These are phyloP conservation scores for Brettanomyces bruxellensis DNA, from an alignment of 805 yeast species.

Conservation along the genomic window DNA sequence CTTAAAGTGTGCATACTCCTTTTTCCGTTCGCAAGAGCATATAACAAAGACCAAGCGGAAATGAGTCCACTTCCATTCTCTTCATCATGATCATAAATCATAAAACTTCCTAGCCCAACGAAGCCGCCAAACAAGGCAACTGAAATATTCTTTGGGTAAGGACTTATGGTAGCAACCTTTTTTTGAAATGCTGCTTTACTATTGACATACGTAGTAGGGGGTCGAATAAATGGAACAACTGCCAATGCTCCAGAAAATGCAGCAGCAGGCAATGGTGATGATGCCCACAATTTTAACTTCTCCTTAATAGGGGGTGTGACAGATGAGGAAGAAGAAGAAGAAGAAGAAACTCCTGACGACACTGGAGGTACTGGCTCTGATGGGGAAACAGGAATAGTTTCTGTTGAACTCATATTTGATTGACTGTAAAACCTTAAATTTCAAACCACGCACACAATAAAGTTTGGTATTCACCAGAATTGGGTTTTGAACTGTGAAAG, in stretches of 20 bases:
- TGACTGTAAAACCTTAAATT: too few species aligned
- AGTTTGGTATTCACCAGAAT: too few species aligned
- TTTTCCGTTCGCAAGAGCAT: conserved; percentile 61
- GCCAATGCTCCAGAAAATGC: conserved; percentile 28
- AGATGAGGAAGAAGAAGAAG: background rate
- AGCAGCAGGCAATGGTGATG: conserved; percentile 42
- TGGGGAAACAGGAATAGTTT: background rate
- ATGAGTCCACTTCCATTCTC: conserved; percentile 74
- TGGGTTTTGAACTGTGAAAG: background rate
- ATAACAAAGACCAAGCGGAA: conserved; percentile 74
- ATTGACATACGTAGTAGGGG: conserved; percentile 8
- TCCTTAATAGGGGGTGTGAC: background rate
- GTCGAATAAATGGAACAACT: conserved; percentile 14
- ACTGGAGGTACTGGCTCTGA: background rate
- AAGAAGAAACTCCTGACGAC: background rate
- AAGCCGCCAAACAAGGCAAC: conserved; percentile 50
- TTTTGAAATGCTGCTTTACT: conserved; percentile 5
- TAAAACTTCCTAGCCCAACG: conserved; percentile 59
- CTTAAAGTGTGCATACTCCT: conserved; percentile 47
- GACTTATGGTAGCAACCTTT: conserved; percentile 7
- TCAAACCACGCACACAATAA: too few species aligned
- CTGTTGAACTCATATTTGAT: too few species aligned
- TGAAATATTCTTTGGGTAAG: conserved; percentile 20
- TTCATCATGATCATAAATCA: conserved; percentile 68
- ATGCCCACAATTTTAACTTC: conserved; percentile 3